Percentiles rank a stretch among this genome's conserved stretches.
phyloP scores from a whole-genome alignment of 768 basidiomycete species.

The Cubamyces sp. region DNA sequence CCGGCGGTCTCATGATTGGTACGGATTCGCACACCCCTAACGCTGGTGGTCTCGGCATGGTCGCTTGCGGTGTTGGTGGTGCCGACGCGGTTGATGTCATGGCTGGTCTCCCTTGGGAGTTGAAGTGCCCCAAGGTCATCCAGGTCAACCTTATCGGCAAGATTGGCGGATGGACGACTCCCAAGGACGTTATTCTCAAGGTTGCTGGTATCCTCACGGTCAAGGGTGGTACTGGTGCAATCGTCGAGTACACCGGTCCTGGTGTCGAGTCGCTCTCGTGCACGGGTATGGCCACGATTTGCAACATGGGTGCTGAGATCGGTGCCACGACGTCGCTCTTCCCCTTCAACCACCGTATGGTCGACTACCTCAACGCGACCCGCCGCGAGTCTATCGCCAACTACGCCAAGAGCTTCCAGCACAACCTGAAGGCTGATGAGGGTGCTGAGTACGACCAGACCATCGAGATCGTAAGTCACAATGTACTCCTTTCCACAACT shows the following conservation, averaged over 20 bases:
- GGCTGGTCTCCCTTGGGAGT: constrained; percentile 97
- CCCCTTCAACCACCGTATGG: constrained; percentile 98
- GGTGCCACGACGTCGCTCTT: constrained; percentile 98
- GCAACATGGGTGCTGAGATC: constrained; percentile 99
- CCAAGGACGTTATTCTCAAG: constrained; percentile 99
- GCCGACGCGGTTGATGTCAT: constrained; percentile 99
- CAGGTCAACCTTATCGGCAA: constrained; percentile 96
- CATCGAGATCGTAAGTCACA: constrained; percentile 79
- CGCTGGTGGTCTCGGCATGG: constrained; percentile 98
- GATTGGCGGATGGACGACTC: constrained; percentile 95
- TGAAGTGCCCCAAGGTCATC: constrained; percentile 99
- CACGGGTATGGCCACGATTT: constrained; percentile 99
- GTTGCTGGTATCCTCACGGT: constrained; percentile 98
- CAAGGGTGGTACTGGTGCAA: constrained; percentile 99
- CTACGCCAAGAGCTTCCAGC: constrained; percentile 86
- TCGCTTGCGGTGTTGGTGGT: constrained; percentile 99
- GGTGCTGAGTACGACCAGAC: constrained; percentile 91
- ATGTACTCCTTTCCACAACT: neutral
- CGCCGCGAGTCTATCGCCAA: constrained; percentile 85
- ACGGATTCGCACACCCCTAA: constrained; percentile 99
- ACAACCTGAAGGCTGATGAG: constrained; percentile 89
- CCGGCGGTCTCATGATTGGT: constrained; percentile 99
- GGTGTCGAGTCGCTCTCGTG: constrained; percentile 96
- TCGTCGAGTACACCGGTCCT: constrained; percentile 95
- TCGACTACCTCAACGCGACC: constrained; percentile 92